Percentiles rank a stretch among this genome's conserved stretches.
Conservation (phyloP, 306 rosid species). For the Glycine tomentella region DNA sequence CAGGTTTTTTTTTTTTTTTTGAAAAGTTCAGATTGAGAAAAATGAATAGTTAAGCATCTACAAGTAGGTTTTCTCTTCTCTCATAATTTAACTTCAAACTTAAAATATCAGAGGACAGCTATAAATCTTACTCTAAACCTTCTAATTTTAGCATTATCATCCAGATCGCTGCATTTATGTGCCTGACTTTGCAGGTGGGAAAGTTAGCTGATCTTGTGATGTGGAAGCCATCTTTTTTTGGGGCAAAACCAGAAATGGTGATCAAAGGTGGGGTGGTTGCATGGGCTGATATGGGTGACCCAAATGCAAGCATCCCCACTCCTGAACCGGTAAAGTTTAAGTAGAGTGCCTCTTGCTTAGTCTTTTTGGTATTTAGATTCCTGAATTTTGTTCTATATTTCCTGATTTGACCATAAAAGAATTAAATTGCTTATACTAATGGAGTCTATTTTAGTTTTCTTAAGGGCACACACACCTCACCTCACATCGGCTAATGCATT, state of each 20-base stretch:
- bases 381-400: not conserved
- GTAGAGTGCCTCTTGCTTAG: not conserved
- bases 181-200: slow-evolving; percentile 56
- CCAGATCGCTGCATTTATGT: slow-evolving; percentile 16
- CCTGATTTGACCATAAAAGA: not conserved
- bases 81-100: not conserved
- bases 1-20: not conserved
- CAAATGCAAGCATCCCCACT: slow-evolving; percentile 91
- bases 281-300: slow-evolving; percentile 93
- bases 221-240: slow-evolving; percentile 88
- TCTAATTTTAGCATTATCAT: not conserved
- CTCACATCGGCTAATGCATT: not conserved
- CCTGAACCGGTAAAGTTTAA: slow-evolving; percentile 74
- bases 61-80: not conserved
- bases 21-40: not conserved
- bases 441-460: not conserved
- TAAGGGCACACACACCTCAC: not conserved
- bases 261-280: slow-evolving; percentile 80
- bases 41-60: not conserved
- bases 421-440: not conserved
- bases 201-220: slow-evolving; percentile 82
- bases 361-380: not conserved
- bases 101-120: not conserved
- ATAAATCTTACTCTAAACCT: slow-evolving; percentile 6
- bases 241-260: slow-evolving; percentile 85